Evolutionary conservation across 2,329 filamentous ascomycete genomes (phyloP).

Genomic region (Aureobasidium sp.): DNA sequence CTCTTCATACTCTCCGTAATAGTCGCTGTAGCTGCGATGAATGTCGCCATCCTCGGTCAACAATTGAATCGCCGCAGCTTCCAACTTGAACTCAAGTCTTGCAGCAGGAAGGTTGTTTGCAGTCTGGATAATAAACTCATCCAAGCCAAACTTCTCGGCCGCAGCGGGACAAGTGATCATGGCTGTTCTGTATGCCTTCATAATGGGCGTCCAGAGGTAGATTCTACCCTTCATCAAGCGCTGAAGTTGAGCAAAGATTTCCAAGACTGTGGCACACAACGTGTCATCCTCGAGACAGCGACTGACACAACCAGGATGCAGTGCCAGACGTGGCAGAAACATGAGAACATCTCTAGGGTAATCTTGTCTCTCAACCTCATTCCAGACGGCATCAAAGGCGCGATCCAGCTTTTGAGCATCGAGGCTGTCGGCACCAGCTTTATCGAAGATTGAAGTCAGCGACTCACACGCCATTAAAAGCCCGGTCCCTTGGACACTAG

Average conservation of each 20-base stretch:
- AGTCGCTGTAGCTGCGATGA: constrained; percentile 32
- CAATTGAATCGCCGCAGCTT: constrained; percentile 33
- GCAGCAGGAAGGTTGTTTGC: constrained; percentile 36
- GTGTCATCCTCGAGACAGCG: constrained; percentile 17
- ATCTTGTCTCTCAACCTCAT: constrained; percentile 42
- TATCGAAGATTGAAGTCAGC: constrained; percentile 23
- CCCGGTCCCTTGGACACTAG: constrained; percentile 26
- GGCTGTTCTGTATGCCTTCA: constrained; percentile 22
- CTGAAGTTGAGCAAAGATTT: constrained; percentile 15
- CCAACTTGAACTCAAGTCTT: constrained; percentile 40
- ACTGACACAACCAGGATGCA: constrained; percentile 29
- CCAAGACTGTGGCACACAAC: constrained; percentile 4
- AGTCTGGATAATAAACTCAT: constrained; percentile 35
- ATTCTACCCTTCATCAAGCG: constrained; percentile 24
- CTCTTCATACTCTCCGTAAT: constrained; percentile 39
- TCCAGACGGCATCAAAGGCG: constrained; percentile 35
- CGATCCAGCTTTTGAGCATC: constrained; percentile 6
- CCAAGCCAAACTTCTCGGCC: constrained; percentile 29
- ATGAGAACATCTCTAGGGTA: constrained; percentile 36
- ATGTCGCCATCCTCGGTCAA: constrained; percentile 26
- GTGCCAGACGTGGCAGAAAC: constrained; percentile 31
- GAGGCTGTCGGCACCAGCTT: neutral
- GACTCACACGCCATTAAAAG: constrained; percentile 26
- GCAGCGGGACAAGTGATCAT: constrained; percentile 24
- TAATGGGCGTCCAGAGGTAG: constrained; percentile 27